Base-by-base conservation (phyloP, 2,329 filamentous ascomycete genomes). In the Penicillium sp. region DNA sequence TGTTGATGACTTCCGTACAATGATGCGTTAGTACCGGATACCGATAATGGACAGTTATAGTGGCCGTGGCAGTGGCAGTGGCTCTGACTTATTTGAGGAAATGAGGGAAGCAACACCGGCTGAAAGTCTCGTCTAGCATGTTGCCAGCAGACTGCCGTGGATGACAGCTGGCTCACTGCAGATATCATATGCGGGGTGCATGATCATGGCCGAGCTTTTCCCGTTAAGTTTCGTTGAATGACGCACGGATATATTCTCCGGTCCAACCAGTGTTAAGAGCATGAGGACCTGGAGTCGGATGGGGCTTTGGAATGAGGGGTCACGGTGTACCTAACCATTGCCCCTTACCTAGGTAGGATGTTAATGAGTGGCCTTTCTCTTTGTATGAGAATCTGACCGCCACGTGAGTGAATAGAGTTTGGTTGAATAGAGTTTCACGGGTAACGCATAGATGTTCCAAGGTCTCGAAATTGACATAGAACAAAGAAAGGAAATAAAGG, bases 101-200 rank as follows among this genome's bases (percentile, higher is more conserved):
- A 19, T 87, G 87, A 10, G 81, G 82, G 69, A 96, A 95, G 64
- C 87, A 93, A 67, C 87, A 93, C 49, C 88, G 77, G 22, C 85
- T 90, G 28, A 96, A 75, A 0, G 87, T 88, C 68, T 96, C 91
- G 64, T 96, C 91, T 43, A 96, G 75, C 65, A 96, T 13, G 90
- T 96, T 9, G 90, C 90, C 49, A 96, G 73, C 55, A 95, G 73
- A 0, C 91, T 91, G 43, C 91, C 90, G 67, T 97, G 91, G 12
- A 95, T 80, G 53, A 96, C 87, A 9, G 86, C 87, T 10, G 87
- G 86, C 67, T 96, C 88, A 2, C 91, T 91, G 64, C 88, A 95
- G 32, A 96, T 73, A 58, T 87, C 81, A 6, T 76, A 70, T 2
- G 91, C 90, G 0, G 95, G 76, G 64, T 90, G 88, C 42, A 83